These are phyloP conservation scores for Yamadazyma nakazawae DNA, from an alignment of 805 yeast species.

Conservation along the genomic window DNA sequence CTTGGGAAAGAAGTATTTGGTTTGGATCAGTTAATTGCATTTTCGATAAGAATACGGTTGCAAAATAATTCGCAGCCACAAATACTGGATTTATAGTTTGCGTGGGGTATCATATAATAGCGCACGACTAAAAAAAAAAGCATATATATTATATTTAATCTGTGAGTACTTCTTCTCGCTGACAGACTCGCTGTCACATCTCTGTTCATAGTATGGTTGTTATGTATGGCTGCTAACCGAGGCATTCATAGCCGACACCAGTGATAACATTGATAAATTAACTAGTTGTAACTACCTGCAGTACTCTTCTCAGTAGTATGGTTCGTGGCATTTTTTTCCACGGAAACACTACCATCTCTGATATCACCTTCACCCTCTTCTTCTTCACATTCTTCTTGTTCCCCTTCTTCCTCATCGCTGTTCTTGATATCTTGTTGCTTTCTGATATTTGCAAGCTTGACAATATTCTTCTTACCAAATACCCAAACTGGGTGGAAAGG, in stretches of 20 bases:
- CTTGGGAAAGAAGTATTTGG: background rate
- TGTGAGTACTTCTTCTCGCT: no score
- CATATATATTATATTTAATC: background rate
- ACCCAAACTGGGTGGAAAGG: conserved; percentile 40
- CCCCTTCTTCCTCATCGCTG: background rate
- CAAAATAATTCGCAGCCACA: conserved; percentile 5
- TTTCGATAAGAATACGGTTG: background rate
- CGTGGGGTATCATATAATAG: no score
- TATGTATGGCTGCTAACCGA: no score
- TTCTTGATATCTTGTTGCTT: conserved; percentile 19
- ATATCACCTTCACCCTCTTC: background rate
- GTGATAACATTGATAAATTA: no score
- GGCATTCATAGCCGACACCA: no score
- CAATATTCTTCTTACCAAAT: conserved; percentile 27
- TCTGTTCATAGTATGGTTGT: no score
- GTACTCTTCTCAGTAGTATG: background rate
- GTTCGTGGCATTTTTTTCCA: background rate
- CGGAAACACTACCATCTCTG: background rate
- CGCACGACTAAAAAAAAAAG: background rate
- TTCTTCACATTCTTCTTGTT: background rate
- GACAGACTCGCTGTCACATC: no score
- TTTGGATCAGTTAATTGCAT: background rate
- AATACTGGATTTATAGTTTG: background rate
- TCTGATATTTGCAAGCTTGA: conserved; percentile 27
- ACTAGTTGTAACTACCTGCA: background rate